These are phyloP conservation scores for Dioscorea dumetorum DNA, from an alignment of 106 monocot species.

Conservation along the genomic window DNA sequence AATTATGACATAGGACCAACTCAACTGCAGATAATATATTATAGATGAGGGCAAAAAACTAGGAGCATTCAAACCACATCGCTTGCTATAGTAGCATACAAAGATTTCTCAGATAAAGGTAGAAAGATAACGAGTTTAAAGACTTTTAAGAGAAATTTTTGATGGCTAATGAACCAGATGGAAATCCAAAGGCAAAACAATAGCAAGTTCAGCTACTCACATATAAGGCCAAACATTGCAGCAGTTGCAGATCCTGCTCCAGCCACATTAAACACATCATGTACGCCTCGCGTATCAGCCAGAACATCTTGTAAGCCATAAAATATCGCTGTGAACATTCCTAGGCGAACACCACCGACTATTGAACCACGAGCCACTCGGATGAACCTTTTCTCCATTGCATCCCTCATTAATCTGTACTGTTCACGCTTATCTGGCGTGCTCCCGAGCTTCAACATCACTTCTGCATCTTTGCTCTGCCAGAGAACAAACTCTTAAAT, in stretches of 20 bases:
- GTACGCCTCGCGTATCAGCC: constrained; percentile 67
- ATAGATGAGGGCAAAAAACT: too few species aligned
- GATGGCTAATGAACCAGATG: too few species aligned
- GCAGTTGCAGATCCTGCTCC: constrained; percentile 95
- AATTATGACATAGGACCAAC: too few species aligned
- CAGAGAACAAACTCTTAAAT: constrained; percentile 2
- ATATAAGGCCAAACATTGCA: constrained; percentile 80
- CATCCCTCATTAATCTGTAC: constrained; percentile 96
- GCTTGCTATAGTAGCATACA: too few species aligned
- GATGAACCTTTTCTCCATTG: constrained; percentile 95
- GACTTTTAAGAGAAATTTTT: too few species aligned
- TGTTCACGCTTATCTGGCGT: constrained; percentile 93
- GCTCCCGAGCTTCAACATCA: constrained; percentile 94
- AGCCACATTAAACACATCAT: constrained; percentile 91
- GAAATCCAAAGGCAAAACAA: too few species aligned
- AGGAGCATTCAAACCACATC: too few species aligned
- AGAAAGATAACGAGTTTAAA: too few species aligned
- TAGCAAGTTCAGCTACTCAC: constrained; percentile 31
- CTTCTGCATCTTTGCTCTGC: constrained; percentile 99
- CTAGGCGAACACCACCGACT: constrained; percentile 87
- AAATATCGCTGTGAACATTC: constrained; percentile 87
- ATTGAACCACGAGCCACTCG: constrained; percentile 78
- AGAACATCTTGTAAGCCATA: constrained; percentile 78
- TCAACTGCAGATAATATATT: too few species aligned
- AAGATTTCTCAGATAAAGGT: too few species aligned